Conservation (phyloP, 106 monocot genomes). For the Acorus gramineus region DNA sequence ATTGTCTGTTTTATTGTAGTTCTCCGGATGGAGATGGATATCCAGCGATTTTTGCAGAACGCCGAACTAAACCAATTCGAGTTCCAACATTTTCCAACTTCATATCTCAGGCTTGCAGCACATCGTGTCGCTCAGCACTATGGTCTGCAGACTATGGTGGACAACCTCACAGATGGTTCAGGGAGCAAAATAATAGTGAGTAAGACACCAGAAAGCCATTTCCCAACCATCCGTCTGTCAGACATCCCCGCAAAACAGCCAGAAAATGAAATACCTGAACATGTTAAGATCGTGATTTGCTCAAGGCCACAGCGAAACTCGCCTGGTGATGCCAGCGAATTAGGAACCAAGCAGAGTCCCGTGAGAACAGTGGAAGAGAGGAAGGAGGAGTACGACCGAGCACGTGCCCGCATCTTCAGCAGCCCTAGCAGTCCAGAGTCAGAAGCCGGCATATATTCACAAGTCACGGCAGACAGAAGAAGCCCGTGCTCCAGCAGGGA, state of each 20-base stretch:
- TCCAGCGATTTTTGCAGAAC: constrained; percentile 76
- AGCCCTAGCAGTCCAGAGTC: constrained; percentile 23
- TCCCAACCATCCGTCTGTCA: constrained; percentile 48
- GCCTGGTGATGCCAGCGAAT: constrained; percentile 19
- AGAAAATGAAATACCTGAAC: constrained; percentile 29
- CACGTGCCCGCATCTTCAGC: constrained; percentile 70
- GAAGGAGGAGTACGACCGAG: constrained; percentile 73
- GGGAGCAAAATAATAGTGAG: constrained; percentile 55
- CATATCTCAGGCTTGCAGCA: constrained; percentile 80
- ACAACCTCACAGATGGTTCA: constrained; percentile 34
- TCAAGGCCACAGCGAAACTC: constrained; percentile 39
- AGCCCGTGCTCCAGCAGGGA: constrained; percentile 13
- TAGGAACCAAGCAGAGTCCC: constrained; percentile 12
- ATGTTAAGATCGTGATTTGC: constrained; percentile 57
- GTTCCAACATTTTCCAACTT: constrained; percentile 82
- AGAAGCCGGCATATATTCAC: constrained; percentile 1
- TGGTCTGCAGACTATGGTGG: constrained; percentile 65
- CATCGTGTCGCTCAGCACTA: constrained; percentile 96
- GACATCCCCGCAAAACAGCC: constrained; percentile 50
- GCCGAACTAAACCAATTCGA: constrained; percentile 69
- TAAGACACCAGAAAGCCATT: constrained; percentile 58
- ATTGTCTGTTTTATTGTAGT: constrained; percentile 33
- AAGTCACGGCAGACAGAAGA: constrained; percentile 15
- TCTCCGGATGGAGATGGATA: constrained; percentile 89
- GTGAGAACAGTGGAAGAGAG: constrained; percentile 71